phyloP scores from a whole-genome alignment of 345 rosid species.

The Brassica napus region Da-Ae NC_063442.1:32642001-32642500 shows the following conservation, averaged over 20 bases:
- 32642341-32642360: conserved; percentile 31
- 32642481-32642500: conserved; percentile 63
- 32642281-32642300: not conserved
- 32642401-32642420: conserved; percentile 40
- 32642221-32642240: not conserved
- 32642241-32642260: not conserved
- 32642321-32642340: conserved; percentile 6
- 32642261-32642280: not conserved
- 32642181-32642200: not conserved
- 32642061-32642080: not conserved
- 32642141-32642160: not conserved
- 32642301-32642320: too few species aligned
- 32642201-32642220: not conserved
- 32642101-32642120: not conserved
- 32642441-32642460: conserved; percentile 57
- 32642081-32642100: not conserved
- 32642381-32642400: not conserved
- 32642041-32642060: not conserved
- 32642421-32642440: conserved; percentile 74
- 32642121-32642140: not conserved
- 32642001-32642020: not conserved
- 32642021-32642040: not conserved
- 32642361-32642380: conserved; percentile 8
- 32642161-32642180: not conserved
- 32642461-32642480: conserved; percentile 70